Base-by-base conservation (phyloP, 2,329 filamentous ascomycete species). In the Mycocentrospora acerina region DNA sequence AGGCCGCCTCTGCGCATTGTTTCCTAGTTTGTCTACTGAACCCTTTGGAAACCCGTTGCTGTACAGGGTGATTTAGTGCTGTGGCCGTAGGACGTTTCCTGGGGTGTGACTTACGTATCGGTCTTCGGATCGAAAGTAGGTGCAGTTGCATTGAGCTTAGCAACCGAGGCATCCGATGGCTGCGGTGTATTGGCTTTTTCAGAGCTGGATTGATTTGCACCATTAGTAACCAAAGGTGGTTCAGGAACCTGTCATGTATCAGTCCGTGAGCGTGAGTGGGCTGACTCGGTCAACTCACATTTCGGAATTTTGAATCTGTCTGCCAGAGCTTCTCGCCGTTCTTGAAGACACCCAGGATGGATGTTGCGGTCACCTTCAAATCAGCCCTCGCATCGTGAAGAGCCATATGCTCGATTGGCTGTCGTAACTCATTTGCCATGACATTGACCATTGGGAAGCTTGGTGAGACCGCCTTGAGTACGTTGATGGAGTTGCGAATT, bases 401-500 rank as follows among this genome's bases (percentile, higher is more conserved):
- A 77, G 77, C 46, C 72, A 75, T 74, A 29, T 79, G 76, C 15
- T 80, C 77, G 40, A 90, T 82, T n/a, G 74, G 76, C 50, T 82
- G 80, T 14, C 88, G 74, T 51, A 86, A 77, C 24, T 78, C 73
- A 22, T 79, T 76, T 24, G 88, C 93, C 77, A 95, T 91, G 66
- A 89, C 93, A 59, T 95, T 89, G 41, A 97, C 81, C 12, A 84
- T 85, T 4, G 93, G 94, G 75, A 95, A 98, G 57, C 83, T 79
- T 34, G 89, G 82, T 16, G 88, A 79, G 32, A 95, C 77, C 9
- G 81, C 79, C 62, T 93, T 94, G 42, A 98, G 75, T 4, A 97
- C 78, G 41, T 86, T 93, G 52, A 97, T 94, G 29, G 90, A 89
- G 63, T 98, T 98, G 38, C 91, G 84, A 62, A 97, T 95, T 66